Conservation (phyloP, 1,139 yeast species). For the Zygosaccharomyces pseudobailii region DNA sequence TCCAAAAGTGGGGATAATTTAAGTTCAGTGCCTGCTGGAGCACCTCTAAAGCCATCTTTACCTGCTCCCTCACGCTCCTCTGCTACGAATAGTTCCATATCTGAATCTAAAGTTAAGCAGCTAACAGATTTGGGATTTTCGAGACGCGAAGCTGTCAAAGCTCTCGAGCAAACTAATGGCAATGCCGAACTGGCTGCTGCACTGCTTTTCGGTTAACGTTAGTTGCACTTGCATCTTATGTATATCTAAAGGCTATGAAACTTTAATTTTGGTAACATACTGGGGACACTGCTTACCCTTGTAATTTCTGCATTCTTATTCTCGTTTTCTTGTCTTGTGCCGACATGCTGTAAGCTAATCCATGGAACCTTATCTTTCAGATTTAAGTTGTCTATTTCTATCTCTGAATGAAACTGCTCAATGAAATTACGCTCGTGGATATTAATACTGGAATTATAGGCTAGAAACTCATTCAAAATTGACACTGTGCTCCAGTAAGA, state of each 20-base stretch:
- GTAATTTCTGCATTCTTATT: conserved; percentile 9
- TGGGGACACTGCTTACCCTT: conserved; percentile 19
- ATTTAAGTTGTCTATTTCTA: conserved; percentile 39
- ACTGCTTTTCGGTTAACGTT: conserved; percentile 42
- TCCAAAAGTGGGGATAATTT: background rate
- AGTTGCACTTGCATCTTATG: background rate
- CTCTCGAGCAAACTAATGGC: conserved; percentile 64
- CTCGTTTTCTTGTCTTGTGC: conserved; percentile 3
- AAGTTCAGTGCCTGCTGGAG: background rate
- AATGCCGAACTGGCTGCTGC: conserved; percentile 86
- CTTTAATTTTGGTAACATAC: conserved; percentile 23
- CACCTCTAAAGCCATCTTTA: background rate
- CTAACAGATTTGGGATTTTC: conserved; percentile 70
- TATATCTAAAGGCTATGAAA: conserved; percentile 23
- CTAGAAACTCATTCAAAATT: conserved; percentile 78
- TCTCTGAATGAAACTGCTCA: conserved; percentile 68
- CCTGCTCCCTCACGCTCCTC: conserved; percentile 5
- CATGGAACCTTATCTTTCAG: conserved; percentile 30
- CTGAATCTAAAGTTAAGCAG: conserved; percentile 46
- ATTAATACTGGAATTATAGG: conserved; percentile 73
- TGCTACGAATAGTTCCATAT: conserved; percentile 14
- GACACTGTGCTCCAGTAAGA: conserved; percentile 90
- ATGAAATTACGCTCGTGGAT: conserved; percentile 80
- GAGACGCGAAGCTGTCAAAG: conserved; percentile 56
- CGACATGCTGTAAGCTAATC: conserved; percentile 24